These are phyloP conservation scores for Wickerhamiella kurtzmanii DNA, from an alignment of 805 yeast genomes.

Conservation along the genomic window DNA sequence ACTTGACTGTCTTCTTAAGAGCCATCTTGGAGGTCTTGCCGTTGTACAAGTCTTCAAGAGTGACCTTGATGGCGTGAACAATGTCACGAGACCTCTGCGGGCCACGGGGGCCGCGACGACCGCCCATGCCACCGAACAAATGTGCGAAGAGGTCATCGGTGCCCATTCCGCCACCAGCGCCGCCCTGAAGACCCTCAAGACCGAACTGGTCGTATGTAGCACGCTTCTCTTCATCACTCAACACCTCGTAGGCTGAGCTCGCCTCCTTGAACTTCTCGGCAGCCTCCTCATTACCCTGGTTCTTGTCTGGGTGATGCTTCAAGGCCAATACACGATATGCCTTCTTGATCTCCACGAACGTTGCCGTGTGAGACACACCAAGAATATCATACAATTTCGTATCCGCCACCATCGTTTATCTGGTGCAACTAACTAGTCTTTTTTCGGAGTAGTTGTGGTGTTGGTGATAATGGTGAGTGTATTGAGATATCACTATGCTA, in stretches of 20 bases:
- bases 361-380: conserved; percentile 41
- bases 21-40: conserved; percentile 88
- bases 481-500: background rate
- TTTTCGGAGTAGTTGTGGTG: background rate
- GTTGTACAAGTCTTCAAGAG: conserved; percentile 44
- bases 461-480: background rate
- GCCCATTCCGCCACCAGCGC: conserved; percentile 55
- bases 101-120: conserved; percentile 57
- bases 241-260: conserved; percentile 76
- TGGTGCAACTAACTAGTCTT: no score
- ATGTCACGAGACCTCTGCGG: conserved; percentile 86
- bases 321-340: conserved; percentile 69
- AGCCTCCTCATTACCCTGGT: conserved; percentile 55
- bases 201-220: conserved; percentile 81
- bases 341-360: conserved; percentile 50
- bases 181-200: conserved; percentile 78
- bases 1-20: conserved; percentile 76
- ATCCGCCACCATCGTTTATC: conserved; percentile 49
- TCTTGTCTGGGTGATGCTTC: conserved; percentile 75
- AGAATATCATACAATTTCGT: conserved; percentile 50
- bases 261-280: conserved; percentile 93
- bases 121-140: conserved; percentile 56
- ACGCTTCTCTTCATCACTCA: conserved; percentile 80
- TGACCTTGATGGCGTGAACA: conserved; percentile 70
- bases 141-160: conserved; percentile 67